Base-by-base conservation (phyloP, 106 monocot genomes). In the Acorus gramineus region DNA sequence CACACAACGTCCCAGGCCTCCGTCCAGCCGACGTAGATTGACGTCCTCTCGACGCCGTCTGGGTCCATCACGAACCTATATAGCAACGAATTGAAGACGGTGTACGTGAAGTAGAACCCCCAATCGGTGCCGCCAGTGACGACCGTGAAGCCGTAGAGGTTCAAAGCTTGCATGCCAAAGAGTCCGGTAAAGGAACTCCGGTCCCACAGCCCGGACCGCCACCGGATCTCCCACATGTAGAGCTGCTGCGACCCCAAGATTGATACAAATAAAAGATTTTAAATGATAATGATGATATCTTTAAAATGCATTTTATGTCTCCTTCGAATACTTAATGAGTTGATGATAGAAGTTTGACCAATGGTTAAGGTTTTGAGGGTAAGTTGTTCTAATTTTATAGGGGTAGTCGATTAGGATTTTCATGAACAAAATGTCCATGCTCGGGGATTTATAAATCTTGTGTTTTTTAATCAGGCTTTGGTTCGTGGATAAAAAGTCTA, bases 141-240 rank as follows among this genome's bases (percentile, higher is more conserved):
- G 57, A 60, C 59, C 2, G 49, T 65, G 65, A 73, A 73, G 42
- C 73, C 73, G 14, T 73, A 73, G 14, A 77, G 67, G 64, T 84
- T 80, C 4, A 57, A 57, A 3, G 80, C 64, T 8, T 75, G 64
- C 82, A 79, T 83, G 62, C 57, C 14, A 64, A 68, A 65, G 8
- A 51, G 47, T 6, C 76, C 80, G 55, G 61, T 71, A 50, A 72
- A 76, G 0, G 51, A 49, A 2, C 14, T 14, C 47, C 80, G 70
- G 43, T 67, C 58, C 80, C 80, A 80, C 14, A 50, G 80, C 46
- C 80, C 80, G 14, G 50, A 61, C 11, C 68, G 49, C 59, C 60
- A 71, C 4, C 50, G 50, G 7, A n/a, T 5, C 8, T 42, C 8
- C 61, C 52, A 57, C 3, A 80, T 7, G 57, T 67, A 61, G 48